Base-by-base conservation (phyloP, 2,329 filamentous ascomycete species). In the Keithomyces neogunnii region DNA sequence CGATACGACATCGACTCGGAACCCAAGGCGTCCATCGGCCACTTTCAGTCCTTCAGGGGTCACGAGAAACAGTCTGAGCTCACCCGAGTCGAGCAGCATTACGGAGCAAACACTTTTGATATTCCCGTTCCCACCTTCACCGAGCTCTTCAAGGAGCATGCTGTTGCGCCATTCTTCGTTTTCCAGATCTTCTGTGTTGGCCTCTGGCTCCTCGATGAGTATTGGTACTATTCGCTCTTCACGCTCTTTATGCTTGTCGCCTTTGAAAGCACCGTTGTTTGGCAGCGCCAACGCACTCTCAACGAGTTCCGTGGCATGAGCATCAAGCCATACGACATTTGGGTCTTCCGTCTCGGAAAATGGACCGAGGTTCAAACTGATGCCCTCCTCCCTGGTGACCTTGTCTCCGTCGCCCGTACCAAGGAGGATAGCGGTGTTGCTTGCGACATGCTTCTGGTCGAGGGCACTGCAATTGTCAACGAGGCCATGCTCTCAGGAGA, bases 171-270 rank as follows among this genome's bases (percentile, higher is more conserved):
- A 4, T 99, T 99, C 77, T 99, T 99, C 71, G 91, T 99, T 56
- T 99, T 99, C 73, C 93, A 99, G 76, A 78, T 99, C 55, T 99
- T 99, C 75, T 99, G 95, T 62, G 93, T 99, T 53, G 95, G 93
- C 13, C 75, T 99, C 55, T 99, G 93, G 93, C 89, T 97, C 84
- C 75, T 99, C 65, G 93, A 99, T 65, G 95, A 99, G 72, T 99
- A 97, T 73, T 99, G 95, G 93, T 99, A 99, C 76, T 99, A 99
- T 73, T 97, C 93, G 55, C 81, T 99, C 26, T 99, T 99, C 71
- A 99, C 95, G 1, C 84, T 99, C 28, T 91, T 97, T 74, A 99
- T 99, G 95, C 82, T 99, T 51, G 89, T 99, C 59, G 85, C 83
- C 53, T 99, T 99, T 61, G 93, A 99, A 74, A 96, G 91, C 68